phyloP scores from a whole-genome alignment of 208 protist genomes.

The Leishmania arabica region DNA sequence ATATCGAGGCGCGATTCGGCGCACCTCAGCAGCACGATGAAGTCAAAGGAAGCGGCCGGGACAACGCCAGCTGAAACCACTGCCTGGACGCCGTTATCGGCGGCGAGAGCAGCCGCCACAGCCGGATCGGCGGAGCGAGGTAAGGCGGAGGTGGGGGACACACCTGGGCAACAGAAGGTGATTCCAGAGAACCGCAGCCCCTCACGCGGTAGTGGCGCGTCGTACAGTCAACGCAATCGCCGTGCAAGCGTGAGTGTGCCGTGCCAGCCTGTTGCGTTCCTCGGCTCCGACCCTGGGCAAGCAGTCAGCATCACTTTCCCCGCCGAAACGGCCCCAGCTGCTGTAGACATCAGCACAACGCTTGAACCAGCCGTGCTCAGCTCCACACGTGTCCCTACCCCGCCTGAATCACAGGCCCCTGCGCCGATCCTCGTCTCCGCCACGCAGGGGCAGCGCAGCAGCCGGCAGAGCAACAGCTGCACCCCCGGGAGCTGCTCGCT shows the following conservation, averaged over 20 bases:
- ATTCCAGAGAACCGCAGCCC: neutral
- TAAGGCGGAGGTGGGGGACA: neutral
- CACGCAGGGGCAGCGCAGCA: conserved; percentile 16
- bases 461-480: conserved; percentile 9
- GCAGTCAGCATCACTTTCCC: neutral
- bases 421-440: conserved; percentile 26
- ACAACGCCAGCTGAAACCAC: neutral
- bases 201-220: neutral
- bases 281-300: conserved; percentile 8
- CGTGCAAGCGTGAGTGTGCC: conserved; percentile 4
- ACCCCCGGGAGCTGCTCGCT: neutral
- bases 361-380: conserved; percentile 19
- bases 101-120: neutral
- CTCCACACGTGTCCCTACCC: conserved; percentile 20
- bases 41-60: neutral
- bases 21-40: conserved; percentile 1
- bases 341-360: conserved; percentile 18
- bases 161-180: neutral
- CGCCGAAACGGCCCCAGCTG: neutral
- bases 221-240: conserved; percentile 20
- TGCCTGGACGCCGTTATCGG: neutral
- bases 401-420: conserved; percentile 9
- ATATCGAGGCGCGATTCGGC: conserved; percentile 9
- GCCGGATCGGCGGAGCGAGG: neutral
- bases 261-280: conserved; percentile 24